Base-by-base conservation (phyloP, 352 stramenopile genomes). In the Stramenopiles sp. region DNA sequence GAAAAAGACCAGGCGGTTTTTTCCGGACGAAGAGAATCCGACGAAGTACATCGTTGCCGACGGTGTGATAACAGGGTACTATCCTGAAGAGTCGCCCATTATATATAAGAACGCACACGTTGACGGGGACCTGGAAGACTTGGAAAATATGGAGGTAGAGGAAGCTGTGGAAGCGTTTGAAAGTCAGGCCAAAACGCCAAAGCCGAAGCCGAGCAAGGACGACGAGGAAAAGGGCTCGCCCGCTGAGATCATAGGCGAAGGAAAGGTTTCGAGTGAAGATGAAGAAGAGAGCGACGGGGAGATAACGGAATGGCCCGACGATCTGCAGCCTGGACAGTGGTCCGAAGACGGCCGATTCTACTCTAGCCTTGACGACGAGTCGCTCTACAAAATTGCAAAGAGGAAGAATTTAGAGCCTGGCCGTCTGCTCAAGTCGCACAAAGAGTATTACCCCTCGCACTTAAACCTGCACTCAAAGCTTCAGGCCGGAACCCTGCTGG, bases 311-410 rank as follows among this genome's bases (percentile, higher is more conserved):
- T 63, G 43, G 43, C 43, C 43, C 12, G 43, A 63, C 43, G 25
- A 63, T 25, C 25, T 63, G 25, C 12, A 12, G 25, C 12, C 12
- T 63, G 43, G 43, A 12, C 43, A 63, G 43, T 63, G 43, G 43
- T 12, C 12, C 43, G 12, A 12, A 63, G 25, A 63, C 12, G 25
- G 25, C 12, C 43, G 43, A 18, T 63, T 63, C 25, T 63, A 63
- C 25, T 12, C 43, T 63, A 18, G 12, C 25, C 43, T 63, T 63
- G 25, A 63, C 43, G 43, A 63, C 25, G 43, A 63, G 25, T 63
- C 43, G 43, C 25, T 63, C 25, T 63, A 63, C 25, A 63, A 63
- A 63, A 63, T 63, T 12, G 43, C 43, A 63, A 63, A 63, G 43
- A 63, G 25, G 25, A 12, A 63, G 12, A 25, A 25, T 18, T 63